Evolutionary conservation across 208 protist species (phyloP).

Genomic region (Trypanosoma mega): DNA sequence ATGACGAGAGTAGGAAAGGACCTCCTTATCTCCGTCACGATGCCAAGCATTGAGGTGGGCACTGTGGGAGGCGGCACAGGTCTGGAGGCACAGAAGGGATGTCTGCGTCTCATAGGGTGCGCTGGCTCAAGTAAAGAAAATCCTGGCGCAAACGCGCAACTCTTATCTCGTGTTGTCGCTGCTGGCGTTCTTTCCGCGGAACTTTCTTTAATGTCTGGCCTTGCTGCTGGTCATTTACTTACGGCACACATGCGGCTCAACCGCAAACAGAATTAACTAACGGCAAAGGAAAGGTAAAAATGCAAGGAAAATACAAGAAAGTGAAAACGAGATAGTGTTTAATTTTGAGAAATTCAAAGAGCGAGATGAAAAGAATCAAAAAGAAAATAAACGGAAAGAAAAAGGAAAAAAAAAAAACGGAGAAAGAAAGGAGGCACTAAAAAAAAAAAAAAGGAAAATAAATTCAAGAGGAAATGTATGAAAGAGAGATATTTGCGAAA

Average conservation of each 20-base stretch:
- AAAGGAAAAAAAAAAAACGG: no score
- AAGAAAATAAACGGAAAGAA: no score
- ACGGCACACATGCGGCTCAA: constrained; percentile 93
- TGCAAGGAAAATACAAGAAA: no score
- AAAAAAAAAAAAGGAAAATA: constrained; percentile 2
- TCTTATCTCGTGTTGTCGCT: constrained; percentile 92
- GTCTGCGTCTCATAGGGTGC: constrained; percentile 94
- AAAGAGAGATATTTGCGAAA: not conserved
- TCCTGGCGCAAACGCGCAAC: constrained; percentile 90
- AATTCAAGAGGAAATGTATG: not conserved
- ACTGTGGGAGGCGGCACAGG: constrained; percentile 98
- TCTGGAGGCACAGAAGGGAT: constrained; percentile 91
- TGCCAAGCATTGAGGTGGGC: constrained; percentile 99
- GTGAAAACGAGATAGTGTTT: no score
- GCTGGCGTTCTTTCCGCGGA: constrained; percentile 96
- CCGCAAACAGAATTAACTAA: constrained; percentile 57
- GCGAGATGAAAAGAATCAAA: no score
- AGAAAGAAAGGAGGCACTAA: not conserved
- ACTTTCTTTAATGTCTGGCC: constrained; percentile 95
- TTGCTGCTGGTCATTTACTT: constrained; percentile 88
- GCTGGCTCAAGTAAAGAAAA: constrained; percentile 74
- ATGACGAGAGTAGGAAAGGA: constrained; percentile 92
- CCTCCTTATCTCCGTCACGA: constrained; percentile 95
- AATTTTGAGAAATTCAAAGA: no score
- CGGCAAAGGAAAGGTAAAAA: not conserved